Conservation (phyloP, 805 yeast species). For the Starmera caribaea region DNA sequence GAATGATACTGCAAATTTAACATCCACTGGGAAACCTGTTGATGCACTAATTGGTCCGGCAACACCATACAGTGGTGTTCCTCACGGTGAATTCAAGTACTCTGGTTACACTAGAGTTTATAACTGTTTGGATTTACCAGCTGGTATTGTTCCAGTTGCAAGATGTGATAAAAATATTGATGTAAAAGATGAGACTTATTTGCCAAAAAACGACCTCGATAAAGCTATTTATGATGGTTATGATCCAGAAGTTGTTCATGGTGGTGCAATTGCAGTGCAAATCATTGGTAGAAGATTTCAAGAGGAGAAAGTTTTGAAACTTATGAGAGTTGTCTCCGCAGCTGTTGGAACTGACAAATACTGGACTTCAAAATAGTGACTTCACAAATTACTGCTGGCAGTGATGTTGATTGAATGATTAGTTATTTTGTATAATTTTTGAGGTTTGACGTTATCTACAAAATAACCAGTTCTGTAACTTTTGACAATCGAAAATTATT, state of each 20-base stretch:
- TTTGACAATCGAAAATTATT: no score
- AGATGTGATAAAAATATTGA: constrained; percentile 38
- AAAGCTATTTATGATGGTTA: constrained; percentile 33
- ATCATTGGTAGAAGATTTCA: constrained; percentile 48
- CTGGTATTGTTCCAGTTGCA: constrained; percentile 50
- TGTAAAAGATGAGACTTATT: constrained; percentile 16
- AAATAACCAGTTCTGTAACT: no score
- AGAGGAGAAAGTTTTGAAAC: constrained; percentile 50
- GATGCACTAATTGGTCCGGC: constrained; percentile 41
- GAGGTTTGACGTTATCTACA: no score
- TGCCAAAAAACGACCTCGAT: constrained; percentile 32
- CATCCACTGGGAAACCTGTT: constrained; percentile 30
- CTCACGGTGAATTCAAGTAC: constrained; percentile 24
- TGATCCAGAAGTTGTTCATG: constrained; percentile 42
- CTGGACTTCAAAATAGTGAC: constrained; percentile 6
- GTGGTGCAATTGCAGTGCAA: constrained; percentile 57
- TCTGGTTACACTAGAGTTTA: constrained; percentile 46
- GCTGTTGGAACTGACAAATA: constrained; percentile 16
- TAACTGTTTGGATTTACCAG: constrained; percentile 47
- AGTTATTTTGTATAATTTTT: no score
- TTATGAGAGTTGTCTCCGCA: constrained; percentile 30
- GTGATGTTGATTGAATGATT: no score
- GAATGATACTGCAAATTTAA: constrained; percentile 26
- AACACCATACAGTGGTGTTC: constrained; percentile 33
- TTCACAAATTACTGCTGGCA: no score